Percentiles rank a stretch among this genome's conserved stretches.
Evolutionary conservation across 306 rosid genomes (phyloP).

Genomic region (Rosa chinensis): DNA sequence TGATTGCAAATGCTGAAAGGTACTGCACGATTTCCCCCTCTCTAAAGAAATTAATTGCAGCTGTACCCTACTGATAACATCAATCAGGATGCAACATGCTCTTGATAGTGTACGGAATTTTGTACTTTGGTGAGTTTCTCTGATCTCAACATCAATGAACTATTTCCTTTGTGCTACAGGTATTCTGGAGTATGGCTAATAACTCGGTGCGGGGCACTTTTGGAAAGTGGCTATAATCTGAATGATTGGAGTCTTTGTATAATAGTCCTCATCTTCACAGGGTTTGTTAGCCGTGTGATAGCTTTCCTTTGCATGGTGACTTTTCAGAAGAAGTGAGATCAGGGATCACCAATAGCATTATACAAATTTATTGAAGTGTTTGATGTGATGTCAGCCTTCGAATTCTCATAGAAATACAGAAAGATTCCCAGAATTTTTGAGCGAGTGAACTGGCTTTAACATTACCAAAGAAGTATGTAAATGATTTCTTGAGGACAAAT

Average conservation of each 20-base stretch:
- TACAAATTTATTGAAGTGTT: background rate
- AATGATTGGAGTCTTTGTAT: slow-evolving; percentile 77
- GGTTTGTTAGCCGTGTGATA: slow-evolving; percentile 50
- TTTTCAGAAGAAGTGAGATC: slow-evolving; percentile 63
- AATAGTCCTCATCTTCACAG: slow-evolving; percentile 55
- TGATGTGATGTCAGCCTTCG: background rate
- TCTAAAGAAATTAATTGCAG: background rate
- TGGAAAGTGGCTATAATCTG: slow-evolving; percentile 58
- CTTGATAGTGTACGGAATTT: background rate
- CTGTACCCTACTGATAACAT: background rate
- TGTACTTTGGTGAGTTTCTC: background rate
- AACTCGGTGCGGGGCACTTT: slow-evolving; percentile 70
- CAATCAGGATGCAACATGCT: background rate
- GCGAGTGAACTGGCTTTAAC: background rate
- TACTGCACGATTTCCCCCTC: slow-evolving; percentile 13
- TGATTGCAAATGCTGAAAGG: slow-evolving; percentile 92
- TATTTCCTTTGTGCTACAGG: slow-evolving; percentile 43
- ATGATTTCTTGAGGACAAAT: background rate
- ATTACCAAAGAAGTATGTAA: background rate
- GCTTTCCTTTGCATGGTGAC: slow-evolving; percentile 68
- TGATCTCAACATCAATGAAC: background rate
- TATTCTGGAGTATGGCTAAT: slow-evolving; percentile 93
- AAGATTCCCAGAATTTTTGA: background rate
- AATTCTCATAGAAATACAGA: background rate
- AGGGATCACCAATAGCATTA: background rate